Evolutionary conservation across 208 protist genomes (phyloP).

Genomic region (Trichomonas gallinae): DNA sequence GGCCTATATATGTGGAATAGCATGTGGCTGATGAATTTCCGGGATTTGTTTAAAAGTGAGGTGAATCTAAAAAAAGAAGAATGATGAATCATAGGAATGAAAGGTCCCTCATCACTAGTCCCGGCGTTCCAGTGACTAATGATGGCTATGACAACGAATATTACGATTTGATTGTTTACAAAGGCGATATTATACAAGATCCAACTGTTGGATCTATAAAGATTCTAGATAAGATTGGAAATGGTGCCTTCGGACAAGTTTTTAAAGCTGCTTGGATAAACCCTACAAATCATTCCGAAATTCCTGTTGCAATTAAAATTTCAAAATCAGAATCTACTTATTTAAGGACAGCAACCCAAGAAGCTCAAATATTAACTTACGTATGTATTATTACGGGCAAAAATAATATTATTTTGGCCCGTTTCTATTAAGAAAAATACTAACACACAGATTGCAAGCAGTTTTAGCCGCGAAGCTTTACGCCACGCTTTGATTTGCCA

Average conservation of each 20-base stretch:
- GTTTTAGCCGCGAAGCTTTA: not conserved
- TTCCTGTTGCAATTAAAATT: not conserved
- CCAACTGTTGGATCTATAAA: too few species aligned
- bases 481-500: not conserved
- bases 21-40: not conserved
- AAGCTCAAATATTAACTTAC: not conserved
- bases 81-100: not conserved
- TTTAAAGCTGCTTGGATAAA: not conserved
- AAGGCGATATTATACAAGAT: not conserved
- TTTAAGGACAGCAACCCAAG: not conserved
- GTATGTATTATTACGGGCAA: not conserved
- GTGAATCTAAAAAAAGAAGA: not conserved
- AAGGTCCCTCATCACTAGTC: not conserved
- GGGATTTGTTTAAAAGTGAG: not conserved
- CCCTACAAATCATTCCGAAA: not conserved
- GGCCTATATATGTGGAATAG: too few species aligned
- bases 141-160: not conserved
- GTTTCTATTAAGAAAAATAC: not conserved
- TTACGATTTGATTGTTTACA: not conserved
- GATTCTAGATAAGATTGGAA: not conserved
- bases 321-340: not conserved
- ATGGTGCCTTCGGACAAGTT: not conserved
- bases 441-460: not conserved
- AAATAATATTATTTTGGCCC: not conserved
- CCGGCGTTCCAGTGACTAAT: not conserved